A percentile compares a stretch with the other conserved stretches of the same genome.
phyloP scores from a whole-genome alignment of 495 filamentous ascomycete genomes.

The Podospora pseudoanserina region DNA sequence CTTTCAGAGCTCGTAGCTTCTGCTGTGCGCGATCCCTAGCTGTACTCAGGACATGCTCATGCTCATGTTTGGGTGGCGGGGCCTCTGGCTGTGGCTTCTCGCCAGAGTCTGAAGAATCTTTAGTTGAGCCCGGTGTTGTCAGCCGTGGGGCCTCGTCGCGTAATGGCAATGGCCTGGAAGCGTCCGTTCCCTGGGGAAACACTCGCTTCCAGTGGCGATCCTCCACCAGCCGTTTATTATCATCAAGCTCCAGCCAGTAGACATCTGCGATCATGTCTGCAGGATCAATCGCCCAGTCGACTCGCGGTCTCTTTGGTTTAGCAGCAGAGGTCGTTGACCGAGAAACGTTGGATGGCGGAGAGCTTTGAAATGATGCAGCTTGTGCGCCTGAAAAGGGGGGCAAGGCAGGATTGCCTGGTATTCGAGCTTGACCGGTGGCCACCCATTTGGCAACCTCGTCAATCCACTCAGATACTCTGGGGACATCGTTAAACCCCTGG shows the following conservation, averaged over 20 bases:
- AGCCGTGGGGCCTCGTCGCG: constrained; percentile 19
- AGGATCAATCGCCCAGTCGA: constrained; percentile 77
- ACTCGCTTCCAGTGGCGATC: constrained; percentile 67
- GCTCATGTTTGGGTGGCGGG: constrained; percentile 23
- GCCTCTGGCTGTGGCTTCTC: constrained; percentile 20
- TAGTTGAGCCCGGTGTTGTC: constrained; percentile 26
- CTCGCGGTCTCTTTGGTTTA: constrained; percentile 60
- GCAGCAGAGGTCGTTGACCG: constrained; percentile 27
- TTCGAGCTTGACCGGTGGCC: constrained; percentile 32
- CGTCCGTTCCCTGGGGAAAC: constrained; percentile 48
- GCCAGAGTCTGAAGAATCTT: constrained; percentile 17
- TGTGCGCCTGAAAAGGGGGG: constrained; percentile 53
- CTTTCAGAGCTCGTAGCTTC: constrained; percentile 48
- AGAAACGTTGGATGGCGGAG: constrained; percentile 31
- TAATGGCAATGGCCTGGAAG: constrained; percentile 21
- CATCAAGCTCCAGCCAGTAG: constrained; percentile 75
- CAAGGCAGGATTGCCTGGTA: constrained; percentile 50
- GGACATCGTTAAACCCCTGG: constrained; percentile 72
- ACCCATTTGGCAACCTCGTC: constrained; percentile 57
- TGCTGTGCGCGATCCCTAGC: constrained; percentile 46
- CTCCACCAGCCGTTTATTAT: constrained; percentile 71
- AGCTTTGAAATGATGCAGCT: constrained; percentile 29
- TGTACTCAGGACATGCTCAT: constrained; percentile 32
- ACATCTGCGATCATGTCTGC: constrained; percentile 80
- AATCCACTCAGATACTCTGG: constrained; percentile 69